phyloP scores from a whole-genome alignment of 805 yeast genomes.

The Wickerhamiella siamensis region DNA sequence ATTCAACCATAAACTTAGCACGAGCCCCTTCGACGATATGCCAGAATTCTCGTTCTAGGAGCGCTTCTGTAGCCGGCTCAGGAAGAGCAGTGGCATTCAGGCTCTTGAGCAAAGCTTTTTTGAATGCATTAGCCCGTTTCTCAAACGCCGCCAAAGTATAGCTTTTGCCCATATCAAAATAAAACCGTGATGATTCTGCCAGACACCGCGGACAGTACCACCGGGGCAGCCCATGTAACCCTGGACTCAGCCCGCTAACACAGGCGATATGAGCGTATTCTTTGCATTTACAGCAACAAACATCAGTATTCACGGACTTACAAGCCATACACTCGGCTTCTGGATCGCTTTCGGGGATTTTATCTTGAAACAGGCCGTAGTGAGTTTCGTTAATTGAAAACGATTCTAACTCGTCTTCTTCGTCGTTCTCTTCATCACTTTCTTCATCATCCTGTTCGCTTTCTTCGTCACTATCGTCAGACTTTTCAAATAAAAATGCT shows the following conservation, averaged over 20 bases:
- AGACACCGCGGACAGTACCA: conserved; percentile 82
- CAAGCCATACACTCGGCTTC: background rate
- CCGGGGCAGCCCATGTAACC: conserved; percentile 6
- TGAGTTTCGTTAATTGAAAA: too few species aligned
- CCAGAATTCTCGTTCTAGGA: conserved; percentile 27
- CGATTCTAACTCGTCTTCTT: background rate
- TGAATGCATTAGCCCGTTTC: conserved; percentile 38
- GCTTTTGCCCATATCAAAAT: conserved; percentile 56
- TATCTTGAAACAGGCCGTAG: too few species aligned
- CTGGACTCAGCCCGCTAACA: background rate
- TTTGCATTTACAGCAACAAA: background rate
- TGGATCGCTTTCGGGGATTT: background rate
- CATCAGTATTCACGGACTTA: background rate
- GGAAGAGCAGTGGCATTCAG: conserved; percentile 4
- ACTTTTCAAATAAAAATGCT: background rate
- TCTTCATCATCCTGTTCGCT: background rate
- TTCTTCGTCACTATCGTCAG: background rate
- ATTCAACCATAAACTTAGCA: conserved; percentile 25
- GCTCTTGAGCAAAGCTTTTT: conserved; percentile 27
- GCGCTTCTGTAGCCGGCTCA: conserved; percentile 12
- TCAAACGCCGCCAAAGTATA: conserved; percentile 51
- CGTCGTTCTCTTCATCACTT: background rate
- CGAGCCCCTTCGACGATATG: conserved; percentile 21
- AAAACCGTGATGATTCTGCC: conserved; percentile 78
- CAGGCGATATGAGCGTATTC: background rate